These are phyloP conservation scores for Desmodesmus armatus DNA, from an alignment of 139 green algal species.

Conservation along the genomic window DNA sequence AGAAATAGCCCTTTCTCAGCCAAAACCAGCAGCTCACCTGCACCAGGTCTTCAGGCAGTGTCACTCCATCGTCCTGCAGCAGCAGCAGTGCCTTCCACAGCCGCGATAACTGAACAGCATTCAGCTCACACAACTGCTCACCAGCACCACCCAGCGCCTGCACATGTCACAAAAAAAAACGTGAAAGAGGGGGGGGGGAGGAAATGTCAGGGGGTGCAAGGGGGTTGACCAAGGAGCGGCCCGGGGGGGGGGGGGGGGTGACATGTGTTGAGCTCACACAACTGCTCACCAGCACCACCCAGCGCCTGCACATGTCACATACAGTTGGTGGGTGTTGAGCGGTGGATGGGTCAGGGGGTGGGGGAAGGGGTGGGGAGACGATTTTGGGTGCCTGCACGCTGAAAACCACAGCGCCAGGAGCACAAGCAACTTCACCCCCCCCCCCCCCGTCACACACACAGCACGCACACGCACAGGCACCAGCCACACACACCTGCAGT, in stretches of 20 bases:
- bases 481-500: too few relatives aligned
- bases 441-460: too few relatives aligned
- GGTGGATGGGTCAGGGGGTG: too few relatives aligned
- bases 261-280: neutral
- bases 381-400: too few relatives aligned
- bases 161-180: neutral
- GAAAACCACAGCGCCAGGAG: too few relatives aligned
- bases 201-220: neutral
- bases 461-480: too few relatives aligned
- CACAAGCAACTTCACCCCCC: too few relatives aligned
- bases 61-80: neutral
- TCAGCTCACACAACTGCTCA: neutral
- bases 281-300: neutral
- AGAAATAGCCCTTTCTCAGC: too few relatives aligned
- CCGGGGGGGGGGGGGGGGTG: neutral
- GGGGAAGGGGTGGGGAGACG: neutral
- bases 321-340: neutral
- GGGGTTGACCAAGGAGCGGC: neutral
- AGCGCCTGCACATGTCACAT: neutral
- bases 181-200: too few relatives aligned
- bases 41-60: neutral
- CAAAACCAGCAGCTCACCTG: neutral
- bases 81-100: conserved; percentile 43
- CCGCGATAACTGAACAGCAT: neutral
- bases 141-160: conserved; percentile 8